These are phyloP conservation scores for Ogataea naganishii DNA, from an alignment of 805 yeast genomes.

Conservation along the genomic window DNA sequence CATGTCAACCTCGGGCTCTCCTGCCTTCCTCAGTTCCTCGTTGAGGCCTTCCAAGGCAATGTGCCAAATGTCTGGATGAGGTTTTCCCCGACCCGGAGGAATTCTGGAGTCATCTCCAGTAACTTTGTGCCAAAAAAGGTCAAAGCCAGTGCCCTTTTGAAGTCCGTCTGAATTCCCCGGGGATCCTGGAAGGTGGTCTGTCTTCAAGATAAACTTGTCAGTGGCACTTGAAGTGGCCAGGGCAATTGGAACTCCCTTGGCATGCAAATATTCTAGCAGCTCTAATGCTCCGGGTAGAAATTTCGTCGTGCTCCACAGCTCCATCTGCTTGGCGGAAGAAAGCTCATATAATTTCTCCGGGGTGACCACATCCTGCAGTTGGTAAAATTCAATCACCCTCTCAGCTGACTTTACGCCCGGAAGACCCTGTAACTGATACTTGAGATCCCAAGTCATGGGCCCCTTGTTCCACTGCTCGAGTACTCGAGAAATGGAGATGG, in stretches of 20 bases:
- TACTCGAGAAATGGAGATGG: constrained; percentile 62
- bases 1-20: constrained; percentile 40
- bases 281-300: constrained; percentile 85
- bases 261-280: constrained; percentile 45
- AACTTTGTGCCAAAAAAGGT: constrained; percentile 57
- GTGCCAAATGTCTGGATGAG: constrained; percentile 88
- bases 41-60: constrained; percentile 70
- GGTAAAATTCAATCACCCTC: constrained; percentile 58
- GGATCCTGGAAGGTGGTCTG: constrained; percentile 44
- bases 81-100: constrained; percentile 84
- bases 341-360: constrained; percentile 52
- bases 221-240: constrained; percentile 79
- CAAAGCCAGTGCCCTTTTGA: constrained; percentile 43
- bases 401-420: constrained; percentile 76
- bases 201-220: constrained; percentile 59
- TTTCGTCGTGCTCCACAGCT: constrained; percentile 51
- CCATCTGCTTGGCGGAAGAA: constrained; percentile 44
- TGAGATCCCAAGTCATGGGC: constrained; percentile 83
- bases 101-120: constrained; percentile 87
- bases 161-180: too few species aligned
- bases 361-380: constrained; percentile 45
- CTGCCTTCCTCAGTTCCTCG: constrained; percentile 29
- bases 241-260: constrained; percentile 64
- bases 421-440: constrained; percentile 79
- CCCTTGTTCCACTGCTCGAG: constrained; percentile 54